Percentiles rank a stretch among this genome's conserved stretches.
Conservation (phyloP, 129 eudicot species). For the Centaurea solstitialis region DNA sequence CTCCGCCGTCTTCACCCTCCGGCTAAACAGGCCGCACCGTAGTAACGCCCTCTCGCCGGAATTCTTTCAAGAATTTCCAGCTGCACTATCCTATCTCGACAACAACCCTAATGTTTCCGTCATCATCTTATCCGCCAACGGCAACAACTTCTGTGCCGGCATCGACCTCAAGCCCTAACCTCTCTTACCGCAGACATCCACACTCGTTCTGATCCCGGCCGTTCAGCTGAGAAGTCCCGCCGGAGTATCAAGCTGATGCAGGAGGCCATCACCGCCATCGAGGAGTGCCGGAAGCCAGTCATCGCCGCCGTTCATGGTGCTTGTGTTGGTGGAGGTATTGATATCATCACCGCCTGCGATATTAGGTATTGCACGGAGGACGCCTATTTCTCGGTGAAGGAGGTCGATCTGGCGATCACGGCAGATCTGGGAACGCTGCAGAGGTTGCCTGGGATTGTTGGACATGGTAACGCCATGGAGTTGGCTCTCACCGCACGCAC, state of each 20-base stretch:
- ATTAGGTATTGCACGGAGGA: constrained; percentile 57
- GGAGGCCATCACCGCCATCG: constrained; percentile 65
- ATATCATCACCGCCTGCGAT: constrained; percentile 79
- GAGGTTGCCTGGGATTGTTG: constrained; percentile 80
- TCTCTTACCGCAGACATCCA: not conserved
- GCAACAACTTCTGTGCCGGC: constrained; percentile 80
- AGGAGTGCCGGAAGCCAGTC: constrained; percentile 86
- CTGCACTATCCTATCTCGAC: constrained; percentile 69
- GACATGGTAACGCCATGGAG: constrained; percentile 85
- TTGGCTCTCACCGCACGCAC: constrained; percentile 75
- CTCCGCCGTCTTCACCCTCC: constrained; percentile 47
- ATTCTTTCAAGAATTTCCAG: constrained; percentile 70
- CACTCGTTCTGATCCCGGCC: constrained; percentile 38
- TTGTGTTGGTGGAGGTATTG: constrained; percentile 84
- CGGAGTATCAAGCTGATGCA: constrained; percentile 55
- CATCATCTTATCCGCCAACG: constrained; percentile 62
- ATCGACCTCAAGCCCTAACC: constrained; percentile 58
- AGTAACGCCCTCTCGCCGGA: constrained; percentile 57
- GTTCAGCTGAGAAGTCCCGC: constrained; percentile 49
- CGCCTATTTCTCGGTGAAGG: constrained; percentile 78
- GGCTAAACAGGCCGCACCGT: constrained; percentile 50
- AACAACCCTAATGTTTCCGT: constrained; percentile 60
- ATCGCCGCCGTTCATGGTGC: constrained; percentile 75
- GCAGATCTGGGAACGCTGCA: constrained; percentile 95
- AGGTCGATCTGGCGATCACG: constrained; percentile 79